Percentiles rank a stretch among this genome's conserved stretches.
Evolutionary conservation across 2,329 filamentous ascomycete species (phyloP).

Genomic region (Atkinsonella texensis): DNA sequence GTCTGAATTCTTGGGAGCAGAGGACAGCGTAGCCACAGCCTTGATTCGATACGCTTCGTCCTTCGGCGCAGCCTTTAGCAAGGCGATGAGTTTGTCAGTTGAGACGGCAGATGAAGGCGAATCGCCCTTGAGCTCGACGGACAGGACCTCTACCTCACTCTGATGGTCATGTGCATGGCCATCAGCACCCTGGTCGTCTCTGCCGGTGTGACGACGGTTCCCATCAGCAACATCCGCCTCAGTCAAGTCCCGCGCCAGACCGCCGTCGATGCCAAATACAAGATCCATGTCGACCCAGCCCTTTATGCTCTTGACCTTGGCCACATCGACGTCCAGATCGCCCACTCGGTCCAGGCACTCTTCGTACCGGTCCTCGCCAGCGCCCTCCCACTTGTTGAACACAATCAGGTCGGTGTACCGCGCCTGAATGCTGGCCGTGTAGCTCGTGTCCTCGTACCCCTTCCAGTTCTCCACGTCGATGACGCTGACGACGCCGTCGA

Average conservation of each 20-base stretch:
- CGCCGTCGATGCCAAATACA: conserved; percentile 79
- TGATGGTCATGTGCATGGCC: conserved; percentile 44
- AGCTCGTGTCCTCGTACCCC: conserved; percentile 83
- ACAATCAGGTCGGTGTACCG: conserved; percentile 82
- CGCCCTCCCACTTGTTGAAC: conserved; percentile 84
- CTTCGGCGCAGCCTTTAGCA: conserved; percentile 67
- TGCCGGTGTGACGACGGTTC: neutral
- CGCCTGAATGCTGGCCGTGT: conserved; percentile 80
- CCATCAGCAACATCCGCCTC: conserved; percentile 23
- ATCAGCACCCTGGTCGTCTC: conserved; percentile 21
- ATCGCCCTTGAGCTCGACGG: conserved; percentile 51
- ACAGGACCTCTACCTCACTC: conserved; percentile 85
- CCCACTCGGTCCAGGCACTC: conserved; percentile 66
- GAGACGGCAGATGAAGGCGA: conserved; percentile 31
- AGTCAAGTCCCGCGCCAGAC: conserved; percentile 48
- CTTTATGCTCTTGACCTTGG: conserved; percentile 74
- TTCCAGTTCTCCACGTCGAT: conserved; percentile 93
- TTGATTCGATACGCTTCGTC: conserved; percentile 97
- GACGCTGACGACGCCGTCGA: conserved; percentile 82
- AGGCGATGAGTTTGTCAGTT: conserved; percentile 48
- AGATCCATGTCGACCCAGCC: conserved; percentile 69
- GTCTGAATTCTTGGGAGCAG: conserved; percentile 38
- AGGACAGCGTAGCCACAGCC: conserved; percentile 41
- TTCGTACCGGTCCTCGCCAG: conserved; percentile 63
- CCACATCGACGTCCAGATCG: conserved; percentile 67